Percentiles rank a stretch among this genome's conserved stretches.
phyloP scores from a whole-genome alignment of 2,329 filamentous ascomycete genomes.

The Verticillium nonalfalfae region DNA sequence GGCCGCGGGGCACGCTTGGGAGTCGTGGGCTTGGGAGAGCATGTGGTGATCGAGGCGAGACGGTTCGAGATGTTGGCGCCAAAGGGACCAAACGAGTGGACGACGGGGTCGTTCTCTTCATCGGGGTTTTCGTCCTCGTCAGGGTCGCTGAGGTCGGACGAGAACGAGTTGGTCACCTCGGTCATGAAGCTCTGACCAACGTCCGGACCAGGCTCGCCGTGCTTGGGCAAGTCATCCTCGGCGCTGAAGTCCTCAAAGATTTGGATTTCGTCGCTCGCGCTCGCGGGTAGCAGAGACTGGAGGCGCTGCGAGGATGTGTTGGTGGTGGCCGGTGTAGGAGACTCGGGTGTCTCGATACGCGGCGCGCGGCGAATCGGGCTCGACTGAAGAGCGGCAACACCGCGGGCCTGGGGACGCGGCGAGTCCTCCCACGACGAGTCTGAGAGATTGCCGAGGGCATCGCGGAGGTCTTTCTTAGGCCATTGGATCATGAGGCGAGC shows the following conservation, averaged over 20 bases:
- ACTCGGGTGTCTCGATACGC: conserved; percentile 69
- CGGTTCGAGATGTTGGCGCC: conserved; percentile 79
- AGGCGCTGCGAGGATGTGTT: conserved; percentile 39
- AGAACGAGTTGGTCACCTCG: conserved; percentile 45
- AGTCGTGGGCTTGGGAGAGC: conserved; percentile 46
- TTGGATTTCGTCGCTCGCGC: conserved; percentile 9
- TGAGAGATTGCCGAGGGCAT: conserved; percentile 43
- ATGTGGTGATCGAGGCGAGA: conserved; percentile 69
- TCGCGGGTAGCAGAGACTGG: conserved; percentile 33
- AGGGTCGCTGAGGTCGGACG: conserved; percentile 49
- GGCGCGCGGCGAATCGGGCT: conserved; percentile 50
- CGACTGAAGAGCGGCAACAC: conserved; percentile 39
- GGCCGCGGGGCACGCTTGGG: neutral
- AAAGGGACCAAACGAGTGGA: conserved; percentile 88
- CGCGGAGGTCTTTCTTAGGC: conserved; percentile 57
- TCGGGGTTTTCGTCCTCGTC: conserved; percentile 73
- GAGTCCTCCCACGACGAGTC: conserved; percentile 69
- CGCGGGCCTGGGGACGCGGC: conserved; percentile 31
- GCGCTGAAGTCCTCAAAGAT: conserved; percentile 15
- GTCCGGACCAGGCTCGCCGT: conserved; percentile 22
- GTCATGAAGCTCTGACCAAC: conserved; percentile 41
- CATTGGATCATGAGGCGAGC: conserved; percentile 84
- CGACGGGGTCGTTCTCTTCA: conserved; percentile 90
- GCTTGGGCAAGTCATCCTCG: conserved; percentile 32
- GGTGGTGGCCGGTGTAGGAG: conserved; percentile 41